Evolutionary conservation across 805 yeast genomes (phyloP), one percentile per base, ranked within the genome.

Genomic region (Cyberlindnera japonica): DNA sequence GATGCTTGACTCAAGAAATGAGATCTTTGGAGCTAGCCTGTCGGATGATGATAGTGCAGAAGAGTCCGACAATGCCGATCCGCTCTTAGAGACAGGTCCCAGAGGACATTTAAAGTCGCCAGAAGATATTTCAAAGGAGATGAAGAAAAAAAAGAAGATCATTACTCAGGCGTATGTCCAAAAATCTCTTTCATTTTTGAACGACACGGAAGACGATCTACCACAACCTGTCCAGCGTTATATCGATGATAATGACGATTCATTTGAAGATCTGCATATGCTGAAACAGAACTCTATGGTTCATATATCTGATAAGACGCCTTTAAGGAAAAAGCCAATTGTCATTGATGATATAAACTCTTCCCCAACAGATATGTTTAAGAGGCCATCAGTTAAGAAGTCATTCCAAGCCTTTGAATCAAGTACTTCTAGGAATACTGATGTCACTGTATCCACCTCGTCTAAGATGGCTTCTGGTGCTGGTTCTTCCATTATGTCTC

Each of bases 81-180:
- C 57, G 20, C 61, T 58, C 8, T 58, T 62, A 7, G 61, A 53
- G 10, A 53, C 14, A 46, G 32, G 6, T 19, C 2, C 33, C 40
- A 16, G 42, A 42, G 27, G 37, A 37, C n/a, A 14, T 35, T 19
- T 48, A 18, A 40, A 38, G 21, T 24, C 53, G 37, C 48, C 48
- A 7, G 51, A 47, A 14, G 51, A 47, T 6, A 35, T 40, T 4
- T n/a, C 25, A 8, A 37, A 17, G 21, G 58, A 56, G 11, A 12
- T 20, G 17, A 51, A 51, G 12, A 58, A 50, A 22, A 50, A 26
- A 34, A 61, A 59, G 30, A 64, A 55, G 44, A 69, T 63, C 37
- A 52, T 79, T 27, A 73, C 77, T 6, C 75, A 73, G 53, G 72
- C 72, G 0, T 79, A 74, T 54, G 81, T 80, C 5, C 79, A 75